Evolutionary conservation across 306 rosid species (phyloP).

Genomic region (Vigna unguiculata): DNA sequence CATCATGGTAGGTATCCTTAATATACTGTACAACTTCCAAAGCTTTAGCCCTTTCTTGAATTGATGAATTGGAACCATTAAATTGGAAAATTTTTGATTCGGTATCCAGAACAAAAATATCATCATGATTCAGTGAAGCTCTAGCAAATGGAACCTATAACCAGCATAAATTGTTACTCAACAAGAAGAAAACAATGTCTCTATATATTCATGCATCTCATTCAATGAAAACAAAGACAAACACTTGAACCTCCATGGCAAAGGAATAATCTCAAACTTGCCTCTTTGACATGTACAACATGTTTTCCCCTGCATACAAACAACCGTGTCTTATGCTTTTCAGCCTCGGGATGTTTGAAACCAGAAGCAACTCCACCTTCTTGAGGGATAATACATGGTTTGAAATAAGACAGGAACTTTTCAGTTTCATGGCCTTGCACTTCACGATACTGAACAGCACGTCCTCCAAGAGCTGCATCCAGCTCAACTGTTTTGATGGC

Average conservation of each 20-base stretch:
- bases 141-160: constrained; percentile 85
- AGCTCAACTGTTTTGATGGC: constrained; percentile 93
- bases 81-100: constrained; percentile 87
- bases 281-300: constrained; percentile 96
- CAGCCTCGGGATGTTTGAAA: constrained; percentile 81
- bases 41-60: constrained; percentile 97
- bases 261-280: constrained; percentile 51
- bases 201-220: not conserved
- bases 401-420: constrained; percentile 83
- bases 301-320: constrained; percentile 90
- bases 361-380: constrained; percentile 93
- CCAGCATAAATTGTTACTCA: constrained; percentile 40
- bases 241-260: constrained; percentile 40
- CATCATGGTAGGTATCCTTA: constrained; percentile 88
- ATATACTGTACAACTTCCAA: constrained; percentile 91
- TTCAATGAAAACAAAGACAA: constrained; percentile 7
- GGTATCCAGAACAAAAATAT: constrained; percentile 88
- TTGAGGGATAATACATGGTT: constrained; percentile 93
- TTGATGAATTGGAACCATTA: constrained; percentile 89
- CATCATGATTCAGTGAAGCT: constrained; percentile 88
- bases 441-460: constrained; percentile 95
- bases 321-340: constrained; percentile 74
- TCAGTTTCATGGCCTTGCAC: constrained; percentile 95
- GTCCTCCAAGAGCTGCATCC: constrained; percentile 97
- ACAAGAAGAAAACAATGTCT: constrained; percentile 31